phyloP scores from a whole-genome alignment of 306 rosid species.

The Dicorynia guianensis region DNA sequence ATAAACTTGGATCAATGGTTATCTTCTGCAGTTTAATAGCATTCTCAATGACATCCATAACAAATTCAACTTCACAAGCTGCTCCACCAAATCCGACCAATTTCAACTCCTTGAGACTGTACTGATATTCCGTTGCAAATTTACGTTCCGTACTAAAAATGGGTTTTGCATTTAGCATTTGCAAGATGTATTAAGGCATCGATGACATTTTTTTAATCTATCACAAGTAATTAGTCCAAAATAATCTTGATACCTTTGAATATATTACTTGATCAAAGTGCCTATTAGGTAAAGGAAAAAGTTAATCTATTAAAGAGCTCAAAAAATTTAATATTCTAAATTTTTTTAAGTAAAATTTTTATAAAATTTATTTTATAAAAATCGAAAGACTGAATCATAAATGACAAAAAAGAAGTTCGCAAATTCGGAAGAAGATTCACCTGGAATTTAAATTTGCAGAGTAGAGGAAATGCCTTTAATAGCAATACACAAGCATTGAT shows the following conservation, averaged over 20 bases:
- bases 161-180: constrained; percentile 42
- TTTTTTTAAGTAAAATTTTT: too few species aligned
- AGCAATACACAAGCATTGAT: constrained; percentile 31
- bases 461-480: constrained; percentile 43
- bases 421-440: too few species aligned
- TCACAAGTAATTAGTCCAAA: background rate
- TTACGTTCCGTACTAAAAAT: background rate
- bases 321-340: too few species aligned
- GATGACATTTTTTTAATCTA: background rate
- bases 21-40: constrained; percentile 44
- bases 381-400: too few species aligned
- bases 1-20: constrained; percentile 47
- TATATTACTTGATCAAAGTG: too few species aligned
- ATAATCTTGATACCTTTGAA: too few species aligned
- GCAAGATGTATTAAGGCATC: constrained; percentile 29
- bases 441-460: constrained; percentile 45
- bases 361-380: too few species aligned
- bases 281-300: too few species aligned
- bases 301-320: too few species aligned
- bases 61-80: constrained; percentile 44
- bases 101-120: constrained; percentile 44
- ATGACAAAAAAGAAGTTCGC: too few species aligned
- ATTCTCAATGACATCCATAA: constrained; percentile 31
- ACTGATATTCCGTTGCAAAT: constrained; percentile 11
- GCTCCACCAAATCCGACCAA: constrained; percentile 48